phyloP scores from a whole-genome alignment of 495 filamentous ascomycete species.

The Aspergillus cristatus region DNA sequence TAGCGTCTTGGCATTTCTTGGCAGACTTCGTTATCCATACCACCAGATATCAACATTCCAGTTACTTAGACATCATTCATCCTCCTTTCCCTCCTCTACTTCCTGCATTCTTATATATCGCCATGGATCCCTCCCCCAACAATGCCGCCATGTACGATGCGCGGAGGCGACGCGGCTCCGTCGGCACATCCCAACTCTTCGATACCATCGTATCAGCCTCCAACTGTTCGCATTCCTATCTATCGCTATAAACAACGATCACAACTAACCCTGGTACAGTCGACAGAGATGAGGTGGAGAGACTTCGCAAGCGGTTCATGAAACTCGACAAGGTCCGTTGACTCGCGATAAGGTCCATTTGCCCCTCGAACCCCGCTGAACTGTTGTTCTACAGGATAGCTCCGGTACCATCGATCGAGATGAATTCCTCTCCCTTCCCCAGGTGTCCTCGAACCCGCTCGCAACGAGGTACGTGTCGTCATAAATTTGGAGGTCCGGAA shows the following conservation, averaged over 20 bases:
- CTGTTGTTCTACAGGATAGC: conserved; percentile 57
- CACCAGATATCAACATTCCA: too few species aligned
- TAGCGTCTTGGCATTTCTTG: too few species aligned
- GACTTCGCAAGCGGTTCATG: conserved; percentile 95
- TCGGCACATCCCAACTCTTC: conserved; percentile 81
- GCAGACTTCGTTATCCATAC: too few species aligned
- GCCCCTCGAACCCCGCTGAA: too few species aligned
- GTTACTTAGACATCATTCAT: too few species aligned
- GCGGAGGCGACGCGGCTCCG: conserved; percentile 41
- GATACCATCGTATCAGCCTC: conserved; percentile 93
- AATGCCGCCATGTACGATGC: conserved; percentile 42
- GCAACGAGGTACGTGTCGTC: conserved; percentile 63
- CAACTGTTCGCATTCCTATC: conserved; percentile 60
- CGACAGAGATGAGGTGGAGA: conserved; percentile 92
- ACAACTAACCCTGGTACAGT: conserved; percentile 55
- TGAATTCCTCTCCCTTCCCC: conserved; percentile 92
- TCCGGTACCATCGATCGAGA: conserved; percentile 98
- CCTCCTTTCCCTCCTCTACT: conserved; percentile 4
- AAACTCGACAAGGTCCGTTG: conserved; percentile 85
- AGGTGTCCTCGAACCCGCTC: conserved; percentile 95
- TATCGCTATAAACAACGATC: too few species aligned
- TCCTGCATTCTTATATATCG: conserved; percentile 18
- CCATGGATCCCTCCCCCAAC: conserved; percentile 28
- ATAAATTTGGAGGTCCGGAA: too few species aligned
- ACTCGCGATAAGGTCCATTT: neutral